Percentiles rank a stretch among this genome's conserved stretches.
phyloP scores from a whole-genome alignment of 768 basidiomycete genomes.

The Exsudoporus frostii region DNA sequence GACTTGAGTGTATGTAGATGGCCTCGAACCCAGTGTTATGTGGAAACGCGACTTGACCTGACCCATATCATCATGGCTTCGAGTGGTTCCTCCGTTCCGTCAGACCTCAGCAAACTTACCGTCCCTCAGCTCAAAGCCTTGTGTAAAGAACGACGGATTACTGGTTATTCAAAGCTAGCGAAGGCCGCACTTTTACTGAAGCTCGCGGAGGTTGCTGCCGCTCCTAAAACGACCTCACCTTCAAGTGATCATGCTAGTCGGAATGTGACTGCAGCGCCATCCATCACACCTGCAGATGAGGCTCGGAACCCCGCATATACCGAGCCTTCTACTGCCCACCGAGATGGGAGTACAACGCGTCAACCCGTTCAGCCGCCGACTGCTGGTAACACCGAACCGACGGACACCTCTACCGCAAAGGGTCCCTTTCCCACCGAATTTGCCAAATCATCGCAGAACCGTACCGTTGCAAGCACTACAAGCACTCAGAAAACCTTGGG shows the following conservation, averaged over 20 bases:
- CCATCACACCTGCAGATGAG: neutral
- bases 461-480: neutral
- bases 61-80: slow-evolving; percentile 8
- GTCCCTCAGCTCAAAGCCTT: slow-evolving; percentile 63
- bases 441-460: neutral
- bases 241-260: neutral
- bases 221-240: neutral
- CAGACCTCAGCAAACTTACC: slow-evolving; percentile 40
- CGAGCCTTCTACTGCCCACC: neutral
- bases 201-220: slow-evolving; percentile 20
- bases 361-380: neutral
- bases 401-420: neutral
- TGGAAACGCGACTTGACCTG: neutral
- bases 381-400: neutral
- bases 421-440: neutral
- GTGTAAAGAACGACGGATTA: slow-evolving; percentile 60
- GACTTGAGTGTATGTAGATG: neutral
- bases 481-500: neutral
- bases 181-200: slow-evolving; percentile 58
- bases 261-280: neutral
- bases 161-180: slow-evolving; percentile 64
- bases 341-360: neutral
- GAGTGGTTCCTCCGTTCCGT: neutral
- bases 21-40: no score
- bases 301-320: neutral